phyloP scores from a whole-genome alignment of 2,329 filamentous ascomycete genomes.

The Exserohilum turcica region DNA sequence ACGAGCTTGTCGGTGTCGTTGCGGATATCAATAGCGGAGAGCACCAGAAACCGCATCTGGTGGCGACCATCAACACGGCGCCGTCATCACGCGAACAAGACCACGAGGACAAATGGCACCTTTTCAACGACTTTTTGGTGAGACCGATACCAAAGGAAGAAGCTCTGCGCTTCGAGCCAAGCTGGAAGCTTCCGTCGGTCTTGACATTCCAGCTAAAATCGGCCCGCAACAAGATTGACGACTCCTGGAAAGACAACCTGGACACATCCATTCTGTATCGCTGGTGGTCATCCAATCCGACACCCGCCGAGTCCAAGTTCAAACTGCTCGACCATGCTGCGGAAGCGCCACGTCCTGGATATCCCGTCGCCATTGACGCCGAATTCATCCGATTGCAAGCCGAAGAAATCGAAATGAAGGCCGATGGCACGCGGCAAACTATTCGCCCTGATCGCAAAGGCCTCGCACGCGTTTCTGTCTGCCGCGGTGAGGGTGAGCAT shows the following conservation, averaged over 20 bases:
- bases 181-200: conserved; percentile 92
- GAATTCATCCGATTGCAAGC: conserved; percentile 94
- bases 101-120: conserved; percentile 78
- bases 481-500: conserved; percentile 76
- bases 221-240: conserved; percentile 80
- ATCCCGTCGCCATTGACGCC: conserved; percentile 87
- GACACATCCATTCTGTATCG: conserved; percentile 85
- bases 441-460: conserved; percentile 90
- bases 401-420: conserved; percentile 94
- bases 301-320: conserved; percentile 61
- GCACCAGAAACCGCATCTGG: conserved; percentile 85
- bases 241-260: conserved; percentile 81
- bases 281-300: conserved; percentile 61
- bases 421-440: conserved; percentile 88
- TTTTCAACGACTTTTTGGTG: conserved; percentile 97
- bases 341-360: conserved; percentile 73
- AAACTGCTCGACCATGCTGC: conserved; percentile 60
- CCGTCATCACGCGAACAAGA: conserved; percentile 67
- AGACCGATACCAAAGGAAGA: conserved; percentile 79
- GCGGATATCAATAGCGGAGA: conserved; percentile 87
- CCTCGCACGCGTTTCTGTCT: conserved; percentile 88
- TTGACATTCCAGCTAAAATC: conserved; percentile 83
- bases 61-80: conserved; percentile 84
- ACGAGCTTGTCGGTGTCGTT: conserved; percentile 88
- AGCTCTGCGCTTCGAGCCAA: conserved; percentile 83